Conservation (phyloP, 345 rosid species). For the Eutrema yunnanense region DNA sequence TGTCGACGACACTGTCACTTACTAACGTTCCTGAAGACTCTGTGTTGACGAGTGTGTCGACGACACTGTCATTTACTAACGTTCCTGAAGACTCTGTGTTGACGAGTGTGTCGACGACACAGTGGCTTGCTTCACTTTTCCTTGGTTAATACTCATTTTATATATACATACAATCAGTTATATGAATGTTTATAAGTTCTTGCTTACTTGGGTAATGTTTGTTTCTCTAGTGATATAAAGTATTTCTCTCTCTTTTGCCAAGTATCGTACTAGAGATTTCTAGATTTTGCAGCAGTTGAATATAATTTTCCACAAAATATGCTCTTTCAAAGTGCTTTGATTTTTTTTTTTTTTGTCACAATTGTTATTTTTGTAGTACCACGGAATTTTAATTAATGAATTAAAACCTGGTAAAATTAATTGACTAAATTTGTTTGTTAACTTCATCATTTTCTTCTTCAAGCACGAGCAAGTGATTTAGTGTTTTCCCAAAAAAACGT, state of each 20-base stretch:
- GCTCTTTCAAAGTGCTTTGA: background rate
- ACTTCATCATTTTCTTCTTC: background rate
- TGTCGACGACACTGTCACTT: too few species aligned
- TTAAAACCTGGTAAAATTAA: background rate
- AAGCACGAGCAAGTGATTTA: background rate
- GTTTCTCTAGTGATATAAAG: background rate
- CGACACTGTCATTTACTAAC: too few species aligned
- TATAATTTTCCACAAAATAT: slow-evolving; percentile 6
- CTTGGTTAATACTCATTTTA: background rate
- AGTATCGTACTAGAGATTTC: background rate
- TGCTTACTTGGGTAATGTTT: background rate
- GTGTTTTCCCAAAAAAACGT: slow-evolving; percentile 3
- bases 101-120: too few species aligned
- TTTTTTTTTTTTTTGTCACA: background rate
- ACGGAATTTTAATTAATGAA: background rate
- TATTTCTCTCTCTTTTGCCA: background rate
- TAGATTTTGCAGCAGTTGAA: background rate
- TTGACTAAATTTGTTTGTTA: background rate
- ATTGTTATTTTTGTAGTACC: too few species aligned
- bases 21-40: too few species aligned
- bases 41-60: too few species aligned
- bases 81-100: too few species aligned
- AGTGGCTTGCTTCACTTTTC: too few species aligned
- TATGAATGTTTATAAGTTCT: background rate
- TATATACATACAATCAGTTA: background rate